Conservation (phyloP, 2,329 filamentous ascomycete species). For the Zymoseptoria pseudotritici region DNA sequence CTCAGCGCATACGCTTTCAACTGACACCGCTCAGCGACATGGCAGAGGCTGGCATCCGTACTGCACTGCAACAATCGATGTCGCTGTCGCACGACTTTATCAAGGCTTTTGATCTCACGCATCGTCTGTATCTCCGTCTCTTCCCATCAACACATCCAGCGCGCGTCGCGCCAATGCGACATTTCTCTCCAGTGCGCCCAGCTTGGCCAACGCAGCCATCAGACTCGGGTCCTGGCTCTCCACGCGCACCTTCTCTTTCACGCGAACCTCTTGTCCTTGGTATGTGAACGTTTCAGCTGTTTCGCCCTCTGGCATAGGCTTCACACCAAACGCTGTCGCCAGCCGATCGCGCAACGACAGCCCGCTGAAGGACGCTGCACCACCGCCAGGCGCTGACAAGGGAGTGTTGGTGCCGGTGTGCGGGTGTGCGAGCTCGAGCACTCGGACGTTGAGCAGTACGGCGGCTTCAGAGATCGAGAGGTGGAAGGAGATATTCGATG, state of each 20-base stretch:
- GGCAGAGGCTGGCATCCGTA: background rate
- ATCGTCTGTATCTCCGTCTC: conserved; percentile 30
- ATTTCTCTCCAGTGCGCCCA: conserved; percentile 68
- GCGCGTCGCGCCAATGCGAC: conserved; percentile 63
- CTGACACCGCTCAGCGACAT: background rate
- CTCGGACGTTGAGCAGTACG: conserved; percentile 56
- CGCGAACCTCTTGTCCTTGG: conserved; percentile 64
- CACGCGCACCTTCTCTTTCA: conserved; percentile 81
- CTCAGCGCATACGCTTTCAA: background rate
- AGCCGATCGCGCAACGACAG: conserved; percentile 54
- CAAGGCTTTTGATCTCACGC: background rate
- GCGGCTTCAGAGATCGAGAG: conserved; percentile 48
- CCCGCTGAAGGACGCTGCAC: conserved; percentile 38
- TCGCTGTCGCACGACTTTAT: background rate
- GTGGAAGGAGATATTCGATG: conserved; percentile 66
- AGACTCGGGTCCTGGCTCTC: conserved; percentile 84
- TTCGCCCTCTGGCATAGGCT: conserved; percentile 49
- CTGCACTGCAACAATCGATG: background rate
- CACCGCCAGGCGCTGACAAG: conserved; percentile 10
- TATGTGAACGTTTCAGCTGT: conserved; percentile 68
- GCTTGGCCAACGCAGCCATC: conserved; percentile 74
- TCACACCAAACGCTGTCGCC: conserved; percentile 37
- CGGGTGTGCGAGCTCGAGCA: conserved; percentile 49
- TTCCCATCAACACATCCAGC: conserved; percentile 70
- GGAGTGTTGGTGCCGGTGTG: conserved; percentile 30